Conservation (phyloP, 1,139 yeast species). For the Tardiomyces blankii region DNA sequence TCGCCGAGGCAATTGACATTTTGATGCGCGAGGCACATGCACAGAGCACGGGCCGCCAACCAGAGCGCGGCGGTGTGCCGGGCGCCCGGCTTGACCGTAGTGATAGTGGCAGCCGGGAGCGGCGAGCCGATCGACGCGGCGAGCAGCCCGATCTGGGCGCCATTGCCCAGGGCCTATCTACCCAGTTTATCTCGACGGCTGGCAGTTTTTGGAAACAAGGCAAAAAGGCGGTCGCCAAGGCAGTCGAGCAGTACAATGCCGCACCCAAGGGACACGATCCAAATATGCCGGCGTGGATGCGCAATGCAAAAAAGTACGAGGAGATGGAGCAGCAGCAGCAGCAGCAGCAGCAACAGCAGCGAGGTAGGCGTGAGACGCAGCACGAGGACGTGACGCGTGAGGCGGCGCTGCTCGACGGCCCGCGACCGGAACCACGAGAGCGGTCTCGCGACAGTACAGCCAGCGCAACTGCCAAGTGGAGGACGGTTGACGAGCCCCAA, state of each 20-base stretch:
- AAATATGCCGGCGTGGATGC: conserved; percentile 73
- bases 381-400: conserved; percentile 1
- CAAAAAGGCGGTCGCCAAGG: conserved; percentile 49
- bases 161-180: conserved; percentile 49
- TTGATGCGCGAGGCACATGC: conserved; percentile 51
- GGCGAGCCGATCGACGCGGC: conserved; percentile 3
- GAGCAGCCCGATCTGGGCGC: conserved; percentile 23
- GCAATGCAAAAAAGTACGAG: conserved; percentile 29
- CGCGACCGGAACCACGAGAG: conserved; percentile 2
- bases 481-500: neutral
- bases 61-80: conserved; percentile 4
- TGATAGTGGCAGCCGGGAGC: conserved; percentile 4
- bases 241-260: conserved; percentile 49
- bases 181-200: conserved; percentile 53
- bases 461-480: neutral
- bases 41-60: conserved; percentile 13
- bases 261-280: conserved; percentile 25
- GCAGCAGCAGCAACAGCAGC: conserved; percentile 2
- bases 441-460: neutral
- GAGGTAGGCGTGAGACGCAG: no score
- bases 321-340: conserved; percentile 4
- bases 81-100: neutral
- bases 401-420: conserved; percentile 3
- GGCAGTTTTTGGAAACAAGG: conserved; percentile 51
- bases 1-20: conserved; percentile 56